These are phyloP conservation scores for Dendrocalamus latiflorus DNA, from an alignment of 202 grass and related monocot species.

Conservation along the genomic window DNA sequence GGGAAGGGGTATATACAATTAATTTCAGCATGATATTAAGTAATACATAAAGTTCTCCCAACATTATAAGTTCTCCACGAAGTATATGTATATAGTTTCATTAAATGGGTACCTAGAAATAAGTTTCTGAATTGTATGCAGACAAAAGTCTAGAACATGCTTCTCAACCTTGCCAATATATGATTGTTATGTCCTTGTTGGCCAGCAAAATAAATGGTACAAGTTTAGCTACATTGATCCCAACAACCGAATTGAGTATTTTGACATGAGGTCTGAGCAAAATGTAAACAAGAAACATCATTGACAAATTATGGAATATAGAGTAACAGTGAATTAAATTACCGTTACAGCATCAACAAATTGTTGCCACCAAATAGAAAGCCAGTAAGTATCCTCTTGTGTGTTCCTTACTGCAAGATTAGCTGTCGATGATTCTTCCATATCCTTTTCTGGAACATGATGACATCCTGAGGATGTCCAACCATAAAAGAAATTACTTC, in stretches of 20 bases:
- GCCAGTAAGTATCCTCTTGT: constrained; percentile 20
- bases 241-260: not conserved
- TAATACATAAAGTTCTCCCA: not conserved
- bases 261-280: not conserved
- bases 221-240: not conserved
- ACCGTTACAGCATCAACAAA: constrained; percentile 61
- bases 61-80: not conserved
- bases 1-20: not conserved
- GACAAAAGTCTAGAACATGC: not conserved
- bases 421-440: constrained; percentile 39
- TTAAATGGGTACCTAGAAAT: not conserved
- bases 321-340: constrained; percentile 12
- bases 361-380: constrained; percentile 66
- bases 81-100: not conserved
- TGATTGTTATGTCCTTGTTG: not conserved
- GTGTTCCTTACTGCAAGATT: constrained; percentile 18
- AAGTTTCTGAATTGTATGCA: not conserved
- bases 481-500: constrained; percentile 10
- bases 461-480: not conserved
- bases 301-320: not conserved
- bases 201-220: not conserved
- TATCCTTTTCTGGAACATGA: constrained; percentile 28
- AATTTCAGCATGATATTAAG: not conserved
- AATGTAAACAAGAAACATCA: not conserved
- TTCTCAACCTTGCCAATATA: not conserved